Percentiles rank a stretch among this genome's conserved stretches.
Evolutionary conservation across 2,329 filamentous ascomycete species (phyloP).

Genomic region (Elsinoe batatas): DNA sequence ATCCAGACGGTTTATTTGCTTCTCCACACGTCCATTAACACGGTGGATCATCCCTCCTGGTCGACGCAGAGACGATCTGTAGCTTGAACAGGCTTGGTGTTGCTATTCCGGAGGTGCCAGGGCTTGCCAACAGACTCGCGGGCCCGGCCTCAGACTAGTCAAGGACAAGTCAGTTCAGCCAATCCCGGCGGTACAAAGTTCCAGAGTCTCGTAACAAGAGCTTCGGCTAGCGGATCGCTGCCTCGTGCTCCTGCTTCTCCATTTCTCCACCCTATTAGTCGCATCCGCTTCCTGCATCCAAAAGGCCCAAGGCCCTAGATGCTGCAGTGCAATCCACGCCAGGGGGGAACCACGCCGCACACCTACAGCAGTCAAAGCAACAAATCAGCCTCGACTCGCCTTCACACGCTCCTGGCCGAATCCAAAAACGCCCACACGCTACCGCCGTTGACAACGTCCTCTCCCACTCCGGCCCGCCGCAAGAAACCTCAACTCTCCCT

Average conservation of each 20-base stretch:
- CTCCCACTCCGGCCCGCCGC: neutral
- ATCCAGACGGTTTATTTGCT: neutral
- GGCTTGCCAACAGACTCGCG: neutral
- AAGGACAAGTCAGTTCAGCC: neutral
- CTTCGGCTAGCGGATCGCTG: conserved; percentile 5
- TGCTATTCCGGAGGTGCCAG: neutral
- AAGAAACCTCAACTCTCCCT: neutral
- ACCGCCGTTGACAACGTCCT: conserved; percentile 2
- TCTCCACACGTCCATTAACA: neutral
- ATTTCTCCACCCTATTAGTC: conserved; percentile 7
- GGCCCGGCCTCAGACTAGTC: too few species aligned
- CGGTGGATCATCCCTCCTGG: neutral
- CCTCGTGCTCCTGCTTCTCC: neutral
- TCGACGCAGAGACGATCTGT: neutral
- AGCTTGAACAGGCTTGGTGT: neutral
- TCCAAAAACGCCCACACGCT: conserved; percentile 7
- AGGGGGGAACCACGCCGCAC: conserved; percentile 6
- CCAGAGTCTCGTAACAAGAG: conserved; percentile 7
- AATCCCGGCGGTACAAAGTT: neutral
- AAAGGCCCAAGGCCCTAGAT: neutral
- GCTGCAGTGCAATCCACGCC: neutral
- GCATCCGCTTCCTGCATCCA: conserved; percentile 1
- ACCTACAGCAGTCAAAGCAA: neutral
- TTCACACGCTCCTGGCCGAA: neutral
- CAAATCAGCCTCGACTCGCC: neutral